These are phyloP conservation scores for Globomyces sp. DNA, from an alignment of 371 early-diverging fungal genomes.

Conservation along the genomic window DNA sequence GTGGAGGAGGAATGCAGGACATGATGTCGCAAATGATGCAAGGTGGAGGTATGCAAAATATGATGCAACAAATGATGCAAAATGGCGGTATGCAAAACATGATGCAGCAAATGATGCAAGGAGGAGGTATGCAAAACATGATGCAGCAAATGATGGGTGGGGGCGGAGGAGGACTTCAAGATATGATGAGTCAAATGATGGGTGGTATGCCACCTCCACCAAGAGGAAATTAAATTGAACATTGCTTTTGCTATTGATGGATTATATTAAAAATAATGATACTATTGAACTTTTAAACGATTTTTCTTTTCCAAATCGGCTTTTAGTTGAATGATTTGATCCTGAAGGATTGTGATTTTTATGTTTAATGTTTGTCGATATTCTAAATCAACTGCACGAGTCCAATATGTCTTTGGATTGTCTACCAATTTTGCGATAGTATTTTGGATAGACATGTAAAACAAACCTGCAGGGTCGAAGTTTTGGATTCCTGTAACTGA, in stretches of 20 bases:
- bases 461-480: constrained; percentile 29
- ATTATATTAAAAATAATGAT: no score
- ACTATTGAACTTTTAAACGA: constrained; percentile 4
- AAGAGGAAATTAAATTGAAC: constrained; percentile 9
- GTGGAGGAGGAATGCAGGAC: constrained; percentile 31
- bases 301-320: constrained; percentile 17
- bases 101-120: constrained; percentile 39
- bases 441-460: constrained; percentile 18
- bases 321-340: constrained; percentile 33
- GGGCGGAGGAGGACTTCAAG: constrained; percentile 17
- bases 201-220: constrained; percentile 10
- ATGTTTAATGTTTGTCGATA: constrained; percentile 40
- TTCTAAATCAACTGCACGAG: constrained; percentile 47
- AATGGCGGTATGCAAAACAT: constrained; percentile 67
- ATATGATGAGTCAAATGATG: constrained; percentile 1
- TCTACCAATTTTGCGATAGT: constrained; percentile 21
- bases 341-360: constrained; percentile 35
- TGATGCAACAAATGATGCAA: constrained; percentile 53
- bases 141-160: constrained; percentile 61
- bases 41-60: constrained; percentile 65
- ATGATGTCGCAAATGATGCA: constrained; percentile 49
- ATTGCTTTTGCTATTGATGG: no score
- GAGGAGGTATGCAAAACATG: constrained; percentile 23
- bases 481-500: no score
- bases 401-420: constrained; percentile 35